phyloP scores from a whole-genome alignment of 2,329 filamentous ascomycete species.

The Spiromastix sp. region DNA sequence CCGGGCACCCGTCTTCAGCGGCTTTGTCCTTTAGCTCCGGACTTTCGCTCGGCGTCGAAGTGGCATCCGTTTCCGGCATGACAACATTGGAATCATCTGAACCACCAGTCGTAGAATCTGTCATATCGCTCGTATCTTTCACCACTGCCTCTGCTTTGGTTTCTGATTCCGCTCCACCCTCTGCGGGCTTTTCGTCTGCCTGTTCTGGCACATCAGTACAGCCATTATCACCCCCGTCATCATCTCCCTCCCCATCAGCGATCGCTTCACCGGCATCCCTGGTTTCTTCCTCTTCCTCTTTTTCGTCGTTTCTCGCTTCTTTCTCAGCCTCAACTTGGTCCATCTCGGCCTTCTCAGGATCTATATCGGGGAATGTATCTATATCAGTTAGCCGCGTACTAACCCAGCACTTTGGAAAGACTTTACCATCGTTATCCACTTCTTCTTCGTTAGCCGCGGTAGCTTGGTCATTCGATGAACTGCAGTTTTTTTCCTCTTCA shows the following conservation, averaged over 20 bases:
- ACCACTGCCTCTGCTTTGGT: neutral
- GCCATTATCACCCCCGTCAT: constrained; percentile 2
- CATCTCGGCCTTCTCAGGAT: constrained; percentile 4
- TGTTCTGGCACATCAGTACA: neutral
- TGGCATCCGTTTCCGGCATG: no score
- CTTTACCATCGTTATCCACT: constrained; percentile 16
- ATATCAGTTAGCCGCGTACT: neutral
- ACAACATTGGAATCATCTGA: neutral
- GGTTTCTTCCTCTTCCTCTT: constrained; percentile 13
- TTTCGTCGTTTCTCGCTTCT: constrained; percentile 15
- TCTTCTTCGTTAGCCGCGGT: neutral
- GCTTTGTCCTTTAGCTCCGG: constrained; percentile 1
- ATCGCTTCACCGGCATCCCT: constrained; percentile 17
- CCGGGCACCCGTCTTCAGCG: constrained; percentile 1
- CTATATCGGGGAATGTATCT: constrained; percentile 1
- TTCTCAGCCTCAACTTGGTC: constrained; percentile 12
- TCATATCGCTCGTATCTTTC: constrained; percentile 4
- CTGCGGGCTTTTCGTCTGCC: constrained; percentile 4
- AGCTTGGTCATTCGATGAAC: neutral
- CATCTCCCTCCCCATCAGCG: constrained; percentile 8
- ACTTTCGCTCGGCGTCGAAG: constrained; percentile 1
- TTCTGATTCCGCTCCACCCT: neutral
- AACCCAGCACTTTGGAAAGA: neutral
- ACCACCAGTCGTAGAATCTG: neutral
- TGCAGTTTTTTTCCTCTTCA: neutral